Base-by-base conservation (phyloP, 768 basidiomycete species). In the Tylopilus vinaceipallidus region DNA sequence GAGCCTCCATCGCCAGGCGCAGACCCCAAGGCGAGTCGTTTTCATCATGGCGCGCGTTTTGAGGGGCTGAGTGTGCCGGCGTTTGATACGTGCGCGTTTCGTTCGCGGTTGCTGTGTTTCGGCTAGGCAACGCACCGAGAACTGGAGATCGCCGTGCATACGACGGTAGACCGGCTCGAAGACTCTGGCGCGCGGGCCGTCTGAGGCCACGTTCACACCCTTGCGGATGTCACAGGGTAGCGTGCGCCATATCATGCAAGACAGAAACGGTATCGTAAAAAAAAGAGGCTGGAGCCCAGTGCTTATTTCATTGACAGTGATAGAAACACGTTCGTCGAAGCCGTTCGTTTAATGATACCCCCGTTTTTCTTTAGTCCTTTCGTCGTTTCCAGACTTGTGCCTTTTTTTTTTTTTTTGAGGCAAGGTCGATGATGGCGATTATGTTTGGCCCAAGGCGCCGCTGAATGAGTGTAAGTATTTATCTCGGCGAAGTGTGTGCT, bases 121-220 rank as follows among this genome's bases (percentile, higher is more conserved):
- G 6, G n/a, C 29, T 29, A 59, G 57, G 6, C 8, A 2, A 10
- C 27, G 5, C 52, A 37, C 2, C 37, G 12, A 23, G 49, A 59
- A 26, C 19, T 59, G 24, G 57, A 59, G 20, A 41, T 59, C 3
- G 44, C 46, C 3, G 49, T 50, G 8, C 57, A 49, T 19, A 55
- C 40, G 16, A 37, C 47, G 14, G 29, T 54, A 6, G 41, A 55
- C 13, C 42, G 10, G 34, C 23, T 13, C 3, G 38, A 41, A 27
- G 38, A 45, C 19, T 10, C 40, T 5, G 30, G 13, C 7, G 17
- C 8, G 13, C 23, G 9, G 3, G 38, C 40, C 3, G 17, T 48
- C 9, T 56, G 38, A 55, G 29, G 12, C 8, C 19, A 10, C 20
- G 13, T 35, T 34, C 16, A n/a, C 24, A 13, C 49, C 10, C 26